phyloP scores from a whole-genome alignment of 176 grass and related monocot species.

The Triticum urartu region DNA sequence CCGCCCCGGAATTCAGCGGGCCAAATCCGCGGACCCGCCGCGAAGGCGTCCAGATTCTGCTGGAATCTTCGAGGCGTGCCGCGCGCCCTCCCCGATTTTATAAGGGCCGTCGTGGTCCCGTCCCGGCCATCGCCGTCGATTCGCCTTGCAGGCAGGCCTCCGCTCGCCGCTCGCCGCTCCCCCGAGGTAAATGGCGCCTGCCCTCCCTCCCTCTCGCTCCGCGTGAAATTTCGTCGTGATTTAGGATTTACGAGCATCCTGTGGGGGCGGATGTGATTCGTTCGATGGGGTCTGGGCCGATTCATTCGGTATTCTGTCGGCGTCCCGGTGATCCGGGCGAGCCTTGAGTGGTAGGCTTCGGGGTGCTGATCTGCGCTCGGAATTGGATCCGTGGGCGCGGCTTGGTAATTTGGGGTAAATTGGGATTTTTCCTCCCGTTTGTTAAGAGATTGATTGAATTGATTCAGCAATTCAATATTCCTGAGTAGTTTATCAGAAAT shows the following conservation, averaged over 20 bases:
- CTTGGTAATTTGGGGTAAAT: neutral
- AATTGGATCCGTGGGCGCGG: neutral
- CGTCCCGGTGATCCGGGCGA: neutral
- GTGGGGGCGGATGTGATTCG: neutral
- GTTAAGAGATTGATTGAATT: neutral
- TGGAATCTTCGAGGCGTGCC: slow-evolving; percentile 34
- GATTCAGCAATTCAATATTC: neutral
- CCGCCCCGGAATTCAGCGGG: neutral
- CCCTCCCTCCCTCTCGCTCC: neutral
- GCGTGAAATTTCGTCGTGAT: neutral
- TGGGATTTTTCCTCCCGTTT: neutral
- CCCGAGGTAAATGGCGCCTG: slow-evolving; percentile 24
- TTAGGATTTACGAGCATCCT: neutral
- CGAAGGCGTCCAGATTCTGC: slow-evolving; percentile 20
- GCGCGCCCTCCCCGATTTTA: neutral
- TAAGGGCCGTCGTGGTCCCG: neutral
- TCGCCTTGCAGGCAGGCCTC: neutral
- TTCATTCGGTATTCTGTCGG: neutral
- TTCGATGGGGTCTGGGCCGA: neutral
- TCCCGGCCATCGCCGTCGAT: neutral
- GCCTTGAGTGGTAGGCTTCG: neutral
- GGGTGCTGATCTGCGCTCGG: neutral
- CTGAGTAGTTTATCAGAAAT: neutral
- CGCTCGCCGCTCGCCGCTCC: neutral
- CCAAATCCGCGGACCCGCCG: neutral